A percentile compares a stretch with the other conserved stretches of the same genome.
These are phyloP conservation scores for Colletotrichum phormii DNA, from an alignment of 2,329 filamentous ascomycete genomes.

Conservation along the genomic window DNA sequence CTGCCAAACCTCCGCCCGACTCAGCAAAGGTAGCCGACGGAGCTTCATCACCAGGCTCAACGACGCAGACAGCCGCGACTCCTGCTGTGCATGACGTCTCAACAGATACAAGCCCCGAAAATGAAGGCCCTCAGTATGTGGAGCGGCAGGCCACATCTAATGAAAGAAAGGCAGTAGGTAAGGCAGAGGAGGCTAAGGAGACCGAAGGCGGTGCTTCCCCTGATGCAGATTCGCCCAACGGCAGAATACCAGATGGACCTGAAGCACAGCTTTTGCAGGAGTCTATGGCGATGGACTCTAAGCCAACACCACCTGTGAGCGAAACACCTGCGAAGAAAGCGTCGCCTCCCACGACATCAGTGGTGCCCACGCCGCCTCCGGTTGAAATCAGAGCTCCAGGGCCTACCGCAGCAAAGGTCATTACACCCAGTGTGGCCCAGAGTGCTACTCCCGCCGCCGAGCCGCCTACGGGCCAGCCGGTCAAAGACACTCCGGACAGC, in stretches of 20 bases:
- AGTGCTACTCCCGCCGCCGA: neutral
- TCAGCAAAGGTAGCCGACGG: slow-evolving; percentile 54
- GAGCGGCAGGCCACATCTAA: slow-evolving; percentile 55
- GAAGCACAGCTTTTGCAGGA: slow-evolving; percentile 61
- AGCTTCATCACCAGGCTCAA: slow-evolving; percentile 71
- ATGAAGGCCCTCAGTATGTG: slow-evolving; percentile 69
- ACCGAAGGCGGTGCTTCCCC: slow-evolving; percentile 16
- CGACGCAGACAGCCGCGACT: slow-evolving; percentile 79
- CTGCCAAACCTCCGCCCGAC: slow-evolving; percentile 51
- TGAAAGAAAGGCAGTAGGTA: slow-evolving; percentile 49
- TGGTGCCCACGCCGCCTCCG: neutral
- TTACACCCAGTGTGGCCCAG: neutral
- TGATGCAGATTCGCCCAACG: slow-evolving; percentile 32
- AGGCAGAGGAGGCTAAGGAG: slow-evolving; percentile 39
- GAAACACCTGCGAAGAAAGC: slow-evolving; percentile 27
- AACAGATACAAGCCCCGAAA: slow-evolving; percentile 79
- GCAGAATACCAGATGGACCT: slow-evolving; percentile 43
- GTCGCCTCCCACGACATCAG: slow-evolving; percentile 10
- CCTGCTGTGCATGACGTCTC: slow-evolving; percentile 76
- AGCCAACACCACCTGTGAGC: slow-evolving; percentile 28
- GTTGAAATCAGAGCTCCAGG: neutral
- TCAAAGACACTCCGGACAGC: slow-evolving; percentile 50
- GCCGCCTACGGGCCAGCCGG: neutral
- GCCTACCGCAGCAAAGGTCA: neutral
- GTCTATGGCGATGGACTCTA: slow-evolving; percentile 44